Conservation (phyloP, 495 filamentous ascomycete genomes). For the Xylaria flabelliformis region DNA sequence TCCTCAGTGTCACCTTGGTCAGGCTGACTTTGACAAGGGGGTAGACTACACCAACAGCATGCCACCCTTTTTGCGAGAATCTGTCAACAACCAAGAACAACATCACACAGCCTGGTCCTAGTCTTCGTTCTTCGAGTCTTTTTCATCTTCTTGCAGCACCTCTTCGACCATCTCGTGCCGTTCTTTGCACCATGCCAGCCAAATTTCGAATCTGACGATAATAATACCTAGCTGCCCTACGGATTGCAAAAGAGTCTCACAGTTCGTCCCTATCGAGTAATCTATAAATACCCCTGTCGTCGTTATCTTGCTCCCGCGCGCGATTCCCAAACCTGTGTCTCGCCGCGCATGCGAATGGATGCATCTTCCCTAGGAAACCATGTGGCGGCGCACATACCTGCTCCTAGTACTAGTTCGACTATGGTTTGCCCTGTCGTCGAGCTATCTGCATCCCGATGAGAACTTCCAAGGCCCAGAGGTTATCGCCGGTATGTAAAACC, state of each 20-base stretch:
- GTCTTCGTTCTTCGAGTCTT: neutral
- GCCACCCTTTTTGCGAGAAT: slow-evolving; percentile 8
- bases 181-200: slow-evolving; percentile 14
- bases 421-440: slow-evolving; percentile 92
- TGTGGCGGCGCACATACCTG: slow-evolving; percentile 93
- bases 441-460: slow-evolving; percentile 98
- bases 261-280: neutral
- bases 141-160: neutral
- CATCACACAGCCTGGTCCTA: neutral
- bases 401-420: slow-evolving; percentile 83
- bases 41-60: neutral
- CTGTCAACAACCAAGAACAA: slow-evolving; percentile 18
- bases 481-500: slow-evolving; percentile 76
- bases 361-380: slow-evolving; percentile 47
- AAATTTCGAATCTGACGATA: slow-evolving; percentile 7
- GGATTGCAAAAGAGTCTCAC: slow-evolving; percentile 17
- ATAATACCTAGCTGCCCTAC: neutral
- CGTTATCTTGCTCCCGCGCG: neutral
- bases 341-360: slow-evolving; percentile 25
- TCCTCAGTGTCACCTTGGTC: slow-evolving; percentile 9
- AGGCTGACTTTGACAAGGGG: slow-evolving; percentile 10
- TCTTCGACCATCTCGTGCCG: neutral
- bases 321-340: slow-evolving; percentile 8
- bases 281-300: slow-evolving; percentile 13
- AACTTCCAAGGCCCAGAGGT: slow-evolving; percentile 98